These are phyloP conservation scores for Fraxinus ornus DNA, from an alignment of 305 asterid genomes.

Conservation along the genomic window DNA sequence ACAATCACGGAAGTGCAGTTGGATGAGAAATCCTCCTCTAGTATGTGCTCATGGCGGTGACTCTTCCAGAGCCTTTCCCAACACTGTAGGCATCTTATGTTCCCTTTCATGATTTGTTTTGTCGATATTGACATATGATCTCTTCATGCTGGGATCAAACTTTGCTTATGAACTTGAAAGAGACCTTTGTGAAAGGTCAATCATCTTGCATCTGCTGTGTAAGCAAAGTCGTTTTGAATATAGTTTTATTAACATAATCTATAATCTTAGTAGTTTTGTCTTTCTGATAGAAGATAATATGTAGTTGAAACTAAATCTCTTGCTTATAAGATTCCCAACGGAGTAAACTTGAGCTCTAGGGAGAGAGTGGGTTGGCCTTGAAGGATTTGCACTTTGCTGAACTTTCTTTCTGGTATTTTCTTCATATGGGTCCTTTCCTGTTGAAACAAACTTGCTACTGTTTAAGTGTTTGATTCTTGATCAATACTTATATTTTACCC, in stretches of 20 bases:
- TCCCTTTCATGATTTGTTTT: conserved; percentile 19
- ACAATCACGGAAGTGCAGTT: conserved; percentile 63
- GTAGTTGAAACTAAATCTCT: neutral
- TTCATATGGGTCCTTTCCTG: neutral
- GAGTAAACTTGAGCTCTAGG: neutral
- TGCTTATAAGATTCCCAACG: neutral
- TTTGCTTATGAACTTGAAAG: neutral
- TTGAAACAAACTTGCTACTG: neutral
- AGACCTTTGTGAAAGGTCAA: neutral
- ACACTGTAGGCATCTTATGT: conserved; percentile 63
- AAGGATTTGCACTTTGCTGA: conserved; percentile 4
- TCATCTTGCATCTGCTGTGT: conserved; percentile 9
- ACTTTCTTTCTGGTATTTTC: neutral
- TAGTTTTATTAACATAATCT: neutral
- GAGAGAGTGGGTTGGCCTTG: neutral
- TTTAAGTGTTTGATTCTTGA: neutral
- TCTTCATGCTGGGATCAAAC: neutral
- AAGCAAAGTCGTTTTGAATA: neutral
- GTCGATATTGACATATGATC: neutral
- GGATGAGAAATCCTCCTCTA: conserved; percentile 78
- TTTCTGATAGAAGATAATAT: neutral
- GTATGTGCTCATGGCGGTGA: conserved; percentile 99
- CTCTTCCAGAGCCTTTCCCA: conserved; percentile 85
- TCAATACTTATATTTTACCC: neutral
- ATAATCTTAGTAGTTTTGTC: neutral